A percentile compares a stretch with the other conserved stretches of the same genome.
Conservation (phyloP, 1,139 yeast genomes). For the Zhuliangozyma parablackwelliae region DNA sequence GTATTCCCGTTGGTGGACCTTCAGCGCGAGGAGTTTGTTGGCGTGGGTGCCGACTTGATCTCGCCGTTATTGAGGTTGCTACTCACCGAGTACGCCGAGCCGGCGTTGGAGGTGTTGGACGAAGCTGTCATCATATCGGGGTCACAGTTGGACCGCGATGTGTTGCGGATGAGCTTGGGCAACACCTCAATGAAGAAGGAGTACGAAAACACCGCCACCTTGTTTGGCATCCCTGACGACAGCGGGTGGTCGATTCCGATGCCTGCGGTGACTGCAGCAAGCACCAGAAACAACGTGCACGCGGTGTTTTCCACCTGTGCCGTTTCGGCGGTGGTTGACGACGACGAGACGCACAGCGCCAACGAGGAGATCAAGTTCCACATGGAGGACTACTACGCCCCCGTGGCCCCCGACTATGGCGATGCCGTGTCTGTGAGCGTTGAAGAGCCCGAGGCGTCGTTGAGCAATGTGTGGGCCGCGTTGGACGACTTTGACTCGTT, state of each 20-base stretch:
- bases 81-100: slow-evolving; percentile 82
- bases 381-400: slow-evolving; percentile 60
- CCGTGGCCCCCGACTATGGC: slow-evolving; percentile 25
- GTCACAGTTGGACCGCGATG: slow-evolving; percentile 85
- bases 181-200: slow-evolving; percentile 73
- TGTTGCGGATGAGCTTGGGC: slow-evolving; percentile 87
- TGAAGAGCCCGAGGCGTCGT: slow-evolving; percentile 67
- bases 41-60: slow-evolving; percentile 91
- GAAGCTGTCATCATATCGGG: slow-evolving; percentile 85
- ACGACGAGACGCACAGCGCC: slow-evolving; percentile 16
- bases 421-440: slow-evolving; percentile 39
- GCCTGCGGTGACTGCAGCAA: slow-evolving; percentile 87
- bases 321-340: slow-evolving; percentile 26
- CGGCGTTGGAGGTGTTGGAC: slow-evolving; percentile 85
- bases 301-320: slow-evolving; percentile 88
- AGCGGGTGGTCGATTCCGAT: slow-evolving; percentile 97
- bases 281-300: slow-evolving; percentile 88
- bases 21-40: slow-evolving; percentile 72
- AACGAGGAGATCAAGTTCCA: slow-evolving; percentile 55
- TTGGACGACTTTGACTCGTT: slow-evolving; percentile 89
- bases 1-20: slow-evolving; percentile 76
- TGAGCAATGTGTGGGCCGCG: slow-evolving; percentile 96
- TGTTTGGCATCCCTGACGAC: slow-evolving; percentile 96
- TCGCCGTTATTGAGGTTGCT: slow-evolving; percentile 82
- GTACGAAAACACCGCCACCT: slow-evolving; percentile 79